These are phyloP conservation scores for Phytophthora quininea DNA, from an alignment of 352 stramenopile species.

Conservation along the genomic window DNA sequence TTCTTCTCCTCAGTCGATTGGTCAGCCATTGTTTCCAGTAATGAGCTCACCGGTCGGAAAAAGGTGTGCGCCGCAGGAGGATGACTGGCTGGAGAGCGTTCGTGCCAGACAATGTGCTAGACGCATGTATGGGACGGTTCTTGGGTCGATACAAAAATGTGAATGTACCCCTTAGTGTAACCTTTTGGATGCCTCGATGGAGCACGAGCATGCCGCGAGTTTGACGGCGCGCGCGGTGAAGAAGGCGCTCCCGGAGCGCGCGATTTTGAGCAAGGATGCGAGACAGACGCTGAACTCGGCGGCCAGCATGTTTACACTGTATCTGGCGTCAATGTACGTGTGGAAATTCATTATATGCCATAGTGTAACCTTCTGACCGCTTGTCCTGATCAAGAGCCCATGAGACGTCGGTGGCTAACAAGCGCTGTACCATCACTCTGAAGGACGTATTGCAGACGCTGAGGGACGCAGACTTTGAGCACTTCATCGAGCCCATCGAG, in stretches of 20 bases:
- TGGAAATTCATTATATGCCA: neutral
- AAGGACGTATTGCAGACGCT: conserved; percentile 79
- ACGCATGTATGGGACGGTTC: too few relatives aligned
- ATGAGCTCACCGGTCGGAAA: conserved; percentile 8
- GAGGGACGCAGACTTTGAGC: conserved; percentile 77
- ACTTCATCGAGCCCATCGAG: conserved; percentile 75
- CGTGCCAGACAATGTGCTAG: too few relatives aligned
- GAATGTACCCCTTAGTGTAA: too few relatives aligned
- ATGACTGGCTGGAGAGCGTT: too few relatives aligned
- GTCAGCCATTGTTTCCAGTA: conserved; percentile 61
- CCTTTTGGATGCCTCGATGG: conserved; percentile 43
- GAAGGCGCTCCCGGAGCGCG: conserved; percentile 30
- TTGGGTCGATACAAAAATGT: too few relatives aligned
- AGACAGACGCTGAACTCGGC: conserved; percentile 73
- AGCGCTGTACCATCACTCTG: conserved; percentile 77
- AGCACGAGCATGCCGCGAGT: conserved; percentile 69
- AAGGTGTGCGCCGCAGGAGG: too few relatives aligned
- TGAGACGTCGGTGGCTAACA: conserved; percentile 66
- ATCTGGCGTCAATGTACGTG: conserved; percentile 71
- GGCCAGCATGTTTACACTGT: conserved; percentile 81
- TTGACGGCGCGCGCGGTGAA: conserved; percentile 76
- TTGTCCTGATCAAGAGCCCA: conserved; percentile 54
- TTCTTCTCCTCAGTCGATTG: conserved; percentile 66
- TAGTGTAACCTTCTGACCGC: neutral
- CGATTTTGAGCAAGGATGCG: conserved; percentile 73